Evolutionary conservation across 1,139 yeast species (phyloP), one percentile per base, ranked within the genome.

Genomic region (Pneumocystis jirovecii): DNA sequence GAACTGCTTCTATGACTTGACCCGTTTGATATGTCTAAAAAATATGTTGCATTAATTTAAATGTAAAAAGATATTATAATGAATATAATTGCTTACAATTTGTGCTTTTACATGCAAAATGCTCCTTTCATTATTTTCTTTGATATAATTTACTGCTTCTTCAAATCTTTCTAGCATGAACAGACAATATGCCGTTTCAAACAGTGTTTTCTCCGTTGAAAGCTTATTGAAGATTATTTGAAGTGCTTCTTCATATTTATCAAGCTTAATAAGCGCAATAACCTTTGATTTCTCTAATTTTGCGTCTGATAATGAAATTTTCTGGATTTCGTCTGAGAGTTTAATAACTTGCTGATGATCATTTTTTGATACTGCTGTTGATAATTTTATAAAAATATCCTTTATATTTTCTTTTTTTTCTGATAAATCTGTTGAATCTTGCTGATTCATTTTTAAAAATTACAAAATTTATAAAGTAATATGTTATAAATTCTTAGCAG

Each of bases 41-140:
- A 10, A 29, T 17, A 42, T 65, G 19, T 25, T 45, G 15, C 1
- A 19, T 44, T 19, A 44, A 61, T 37, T 25, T 39, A 25, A 25
- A 39, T 45, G 15, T 17, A 34, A 57, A 61, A 40, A n/a, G n/a
- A 25, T 3, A 15, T n/a, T 5, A 3, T 0, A 42, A 29, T 31
- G 29, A 39, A 40, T 15, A 10, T 1, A 61, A 31, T 62, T 60
- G 19, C 31, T 64, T 39, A 69, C 70, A 37, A 65, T 84, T 76
- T 91, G 98, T 0, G 97, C 96, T 68, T 85, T 75, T n/a, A 89
- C 80, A 73, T 90, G 96, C 65, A 80, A 76, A 68, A 88, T 76
- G 0, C 89, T 91, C 70, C 85, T 76, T 70, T 69, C 65, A 15
- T 71, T 69, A 21, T 64, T 61, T 17, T 40, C 45, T 19, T 73